phyloP scores from a whole-genome alignment of 2,329 filamentous ascomycete species.

The Mycosphaerelloides madeirae region DNA sequence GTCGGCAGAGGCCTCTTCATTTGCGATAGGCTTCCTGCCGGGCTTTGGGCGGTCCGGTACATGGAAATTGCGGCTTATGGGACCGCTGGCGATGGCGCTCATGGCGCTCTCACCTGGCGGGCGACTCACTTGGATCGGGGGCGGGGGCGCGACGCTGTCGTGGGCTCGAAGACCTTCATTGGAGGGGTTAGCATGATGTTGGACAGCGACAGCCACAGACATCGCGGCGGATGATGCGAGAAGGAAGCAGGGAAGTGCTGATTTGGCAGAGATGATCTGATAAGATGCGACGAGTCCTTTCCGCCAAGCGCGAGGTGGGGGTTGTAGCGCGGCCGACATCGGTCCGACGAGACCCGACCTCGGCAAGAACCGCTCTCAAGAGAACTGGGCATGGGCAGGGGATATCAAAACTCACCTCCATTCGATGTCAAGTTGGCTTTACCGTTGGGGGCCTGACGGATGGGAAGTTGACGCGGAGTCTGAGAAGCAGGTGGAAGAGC shows the following conservation, averaged over 20 bases:
- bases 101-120: too few relatives aligned
- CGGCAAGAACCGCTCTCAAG: too few relatives aligned
- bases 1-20: slow-evolving; percentile 81
- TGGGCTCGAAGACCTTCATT: too few relatives aligned
- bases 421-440: too few relatives aligned
- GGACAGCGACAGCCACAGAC: slow-evolving; percentile 6
- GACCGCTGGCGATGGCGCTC: slow-evolving; percentile 26
- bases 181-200: too few relatives aligned
- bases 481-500: too few relatives aligned
- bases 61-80: slow-evolving; percentile 34
- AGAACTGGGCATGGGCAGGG: too few relatives aligned
- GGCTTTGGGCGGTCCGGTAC: slow-evolving; percentile 54
- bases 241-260: slow-evolving; percentile 3
- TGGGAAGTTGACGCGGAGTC: too few relatives aligned
- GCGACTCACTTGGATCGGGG: too few relatives aligned
- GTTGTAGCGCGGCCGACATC: slow-evolving; percentile 3
- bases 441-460: too few relatives aligned
- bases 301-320: slow-evolving; percentile 1
- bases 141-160: too few relatives aligned
- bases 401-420: too few relatives aligned
- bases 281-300: slow-evolving; percentile 25
- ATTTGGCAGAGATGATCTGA: slow-evolving; percentile 25
- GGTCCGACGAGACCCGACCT: not conserved
- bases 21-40: slow-evolving; percentile 71
- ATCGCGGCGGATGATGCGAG: slow-evolving; percentile 12